Evolutionary conservation across 176 grass and related monocot genomes (phyloP), one percentile per base, ranked within the genome.

Genomic region (Carex kokanica): DNA sequence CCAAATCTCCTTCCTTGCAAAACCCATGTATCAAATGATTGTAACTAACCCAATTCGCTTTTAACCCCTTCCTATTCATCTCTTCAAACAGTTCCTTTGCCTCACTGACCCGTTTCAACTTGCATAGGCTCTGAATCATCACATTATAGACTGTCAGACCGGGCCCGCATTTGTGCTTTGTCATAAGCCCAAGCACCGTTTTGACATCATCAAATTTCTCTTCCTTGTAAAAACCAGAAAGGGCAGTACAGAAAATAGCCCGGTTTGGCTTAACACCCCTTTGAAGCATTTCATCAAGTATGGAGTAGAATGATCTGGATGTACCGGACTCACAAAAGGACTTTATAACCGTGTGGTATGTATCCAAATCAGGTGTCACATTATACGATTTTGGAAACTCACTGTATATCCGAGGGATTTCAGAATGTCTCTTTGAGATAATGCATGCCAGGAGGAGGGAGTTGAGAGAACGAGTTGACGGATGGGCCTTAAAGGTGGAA

Each of bases 141-240:
- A 83, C 87, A 84, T 98, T 94, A 85, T 93, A 94, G 29, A 81
- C 81, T 29, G 45, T 68, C 15, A 93, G 81, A 1, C 90, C 72
- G 4, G 89, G 87, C 4, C 82, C 81, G 43, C 86, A 93, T 2
- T 84, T 77, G 53, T 94, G 89, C 66, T 91, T 90, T 78, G 85
- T 94, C 95, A 98, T 98, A 66, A 98, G 89, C 71, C 83, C 84
- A 66, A 94, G 83, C 18, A 94, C 90, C 82, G 94, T 93, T 34
- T 20, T 51, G 0, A 98, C 82, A 40, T 98, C 92, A 83, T 98
- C 95, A 0, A 93, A 91, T 36, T 85, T 86, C 66, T 94, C 86
- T 83, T 98, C 95, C 85, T 83, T 86, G 87, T 94, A 94, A 63
- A 98, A 98, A 8, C 95, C 95, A 38, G 81, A 57, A 2, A 98